A percentile compares a stretch with the other conserved stretches of the same genome.
Conservation (phyloP, 768 basidiomycete genomes). For the Suillus placidus region DNA sequence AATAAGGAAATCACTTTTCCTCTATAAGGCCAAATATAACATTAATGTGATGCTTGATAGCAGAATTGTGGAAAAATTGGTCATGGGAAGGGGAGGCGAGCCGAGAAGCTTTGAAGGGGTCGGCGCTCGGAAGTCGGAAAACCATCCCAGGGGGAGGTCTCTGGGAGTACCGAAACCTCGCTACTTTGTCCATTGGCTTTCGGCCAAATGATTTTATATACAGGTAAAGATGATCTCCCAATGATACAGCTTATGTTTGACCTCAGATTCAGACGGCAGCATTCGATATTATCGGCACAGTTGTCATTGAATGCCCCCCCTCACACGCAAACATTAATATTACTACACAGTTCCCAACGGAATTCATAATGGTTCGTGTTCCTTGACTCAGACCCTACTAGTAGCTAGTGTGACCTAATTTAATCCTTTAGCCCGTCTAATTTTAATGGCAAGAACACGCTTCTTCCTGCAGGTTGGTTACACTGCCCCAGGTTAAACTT, state of each 20-base stretch:
- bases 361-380: not conserved
- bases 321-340: not conserved
- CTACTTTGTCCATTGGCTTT: not conserved
- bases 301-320: too few relatives aligned
- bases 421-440: not conserved
- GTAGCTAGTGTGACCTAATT: not conserved
- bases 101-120: not conserved
- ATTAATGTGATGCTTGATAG: too few relatives aligned
- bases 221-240: not conserved
- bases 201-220: not conserved
- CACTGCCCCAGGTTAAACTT: too few relatives aligned
- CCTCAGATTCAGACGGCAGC: not conserved
- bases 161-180: not conserved
- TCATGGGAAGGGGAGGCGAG: not conserved
- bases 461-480: not conserved
- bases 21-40: too few relatives aligned
- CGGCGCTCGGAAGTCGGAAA: not conserved
- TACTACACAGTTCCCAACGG: not conserved
- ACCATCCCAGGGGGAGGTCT: not conserved
- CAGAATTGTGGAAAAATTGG: constrained; percentile 10
- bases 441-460: not conserved
- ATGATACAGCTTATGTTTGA: not conserved
- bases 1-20: too few relatives aligned
- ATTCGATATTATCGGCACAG: too few relatives aligned
- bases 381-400: not conserved